These are phyloP conservation scores for Leishmania major DNA, from an alignment of 208 protist genomes.

Conservation along the genomic window DNA sequence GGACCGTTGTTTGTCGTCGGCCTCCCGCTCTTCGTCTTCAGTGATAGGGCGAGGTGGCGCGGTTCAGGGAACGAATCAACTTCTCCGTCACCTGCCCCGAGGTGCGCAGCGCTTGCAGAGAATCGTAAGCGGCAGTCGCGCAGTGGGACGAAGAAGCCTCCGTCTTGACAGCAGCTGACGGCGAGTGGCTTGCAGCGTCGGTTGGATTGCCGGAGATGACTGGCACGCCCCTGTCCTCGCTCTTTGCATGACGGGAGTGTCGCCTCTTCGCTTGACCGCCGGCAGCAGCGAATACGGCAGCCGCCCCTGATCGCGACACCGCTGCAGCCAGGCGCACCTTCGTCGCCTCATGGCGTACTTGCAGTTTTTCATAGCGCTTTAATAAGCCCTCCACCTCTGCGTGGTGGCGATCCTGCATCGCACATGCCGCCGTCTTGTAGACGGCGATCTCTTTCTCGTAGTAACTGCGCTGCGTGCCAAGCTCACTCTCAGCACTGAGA, in stretches of 20 bases:
- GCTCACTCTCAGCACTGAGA: slow-evolving; percentile 32
- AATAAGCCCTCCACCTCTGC: slow-evolving; percentile 30
- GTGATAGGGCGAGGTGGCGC: slow-evolving; percentile 5
- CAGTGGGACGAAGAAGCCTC: slow-evolving; percentile 1
- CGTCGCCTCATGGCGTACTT: slow-evolving; percentile 35
- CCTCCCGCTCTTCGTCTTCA: not conserved
- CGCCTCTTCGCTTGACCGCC: not conserved
- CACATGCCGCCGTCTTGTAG: slow-evolving; percentile 43
- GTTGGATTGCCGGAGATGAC: not conserved
- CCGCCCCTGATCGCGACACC: slow-evolving; percentile 15
- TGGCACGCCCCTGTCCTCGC: not conserved
- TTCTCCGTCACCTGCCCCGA: slow-evolving; percentile 21
- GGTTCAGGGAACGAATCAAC: slow-evolving; percentile 21
- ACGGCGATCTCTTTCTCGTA: slow-evolving; percentile 47
- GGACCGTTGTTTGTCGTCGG: not conserved
- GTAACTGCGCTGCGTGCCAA: slow-evolving; percentile 35
- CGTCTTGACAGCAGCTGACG: not conserved
- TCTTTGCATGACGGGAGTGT: not conserved
- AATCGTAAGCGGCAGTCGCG: slow-evolving; percentile 14
- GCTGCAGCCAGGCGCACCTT: slow-evolving; percentile 45
- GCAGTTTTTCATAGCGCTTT: slow-evolving; percentile 33
- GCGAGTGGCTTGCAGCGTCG: not conserved
- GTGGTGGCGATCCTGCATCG: slow-evolving; percentile 44
- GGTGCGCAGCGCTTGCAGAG: slow-evolving; percentile 20
- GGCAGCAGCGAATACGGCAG: not conserved